Conservation (phyloP, 2,329 filamentous ascomycete genomes). For the Xylariaceae sp. region DNA sequence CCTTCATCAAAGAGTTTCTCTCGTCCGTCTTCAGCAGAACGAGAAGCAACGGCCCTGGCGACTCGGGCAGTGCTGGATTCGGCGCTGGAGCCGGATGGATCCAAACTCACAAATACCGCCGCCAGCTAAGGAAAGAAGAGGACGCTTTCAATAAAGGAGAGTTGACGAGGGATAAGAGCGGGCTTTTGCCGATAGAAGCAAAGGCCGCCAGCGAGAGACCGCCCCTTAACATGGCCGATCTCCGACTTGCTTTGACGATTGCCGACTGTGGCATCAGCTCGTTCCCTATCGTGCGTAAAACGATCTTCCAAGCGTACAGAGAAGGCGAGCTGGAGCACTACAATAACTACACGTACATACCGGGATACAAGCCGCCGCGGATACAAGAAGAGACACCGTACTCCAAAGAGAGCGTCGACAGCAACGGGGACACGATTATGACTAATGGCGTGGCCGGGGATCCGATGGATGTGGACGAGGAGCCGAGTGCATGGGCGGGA, state of each 20-base stretch:
- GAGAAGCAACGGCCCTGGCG: constrained; percentile 60
- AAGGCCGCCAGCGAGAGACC: constrained; percentile 69
- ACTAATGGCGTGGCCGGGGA: constrained; percentile 48
- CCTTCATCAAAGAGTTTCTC: constrained; percentile 63
- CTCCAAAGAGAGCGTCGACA: constrained; percentile 7
- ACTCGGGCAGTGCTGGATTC: constrained; percentile 57
- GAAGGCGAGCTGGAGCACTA: constrained; percentile 72
- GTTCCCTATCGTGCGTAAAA: constrained; percentile 70
- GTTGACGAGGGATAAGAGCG: constrained; percentile 67
- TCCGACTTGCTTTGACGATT: constrained; percentile 71
- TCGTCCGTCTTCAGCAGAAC: constrained; percentile 61
- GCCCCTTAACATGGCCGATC: constrained; percentile 71
- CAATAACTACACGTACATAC: constrained; percentile 55
- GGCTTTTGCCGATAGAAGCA: constrained; percentile 75
- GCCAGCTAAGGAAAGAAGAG: constrained; percentile 73
- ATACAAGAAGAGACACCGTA: constrained; percentile 22
- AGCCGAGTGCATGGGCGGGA: constrained; percentile 55
- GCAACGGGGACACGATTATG: constrained; percentile 17
- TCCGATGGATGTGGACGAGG: constrained; percentile 59
- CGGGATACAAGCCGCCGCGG: constrained; percentile 31
- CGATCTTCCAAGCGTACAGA: constrained; percentile 66
- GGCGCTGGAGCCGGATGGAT: constrained; percentile 67
- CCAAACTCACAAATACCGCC: constrained; percentile 73
- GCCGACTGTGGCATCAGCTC: constrained; percentile 72
- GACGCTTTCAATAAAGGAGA: constrained; percentile 69